These are phyloP conservation scores for Aureobasidium sp. DNA, from an alignment of 2,329 filamentous ascomycete species.

Conservation along the genomic window DNA sequence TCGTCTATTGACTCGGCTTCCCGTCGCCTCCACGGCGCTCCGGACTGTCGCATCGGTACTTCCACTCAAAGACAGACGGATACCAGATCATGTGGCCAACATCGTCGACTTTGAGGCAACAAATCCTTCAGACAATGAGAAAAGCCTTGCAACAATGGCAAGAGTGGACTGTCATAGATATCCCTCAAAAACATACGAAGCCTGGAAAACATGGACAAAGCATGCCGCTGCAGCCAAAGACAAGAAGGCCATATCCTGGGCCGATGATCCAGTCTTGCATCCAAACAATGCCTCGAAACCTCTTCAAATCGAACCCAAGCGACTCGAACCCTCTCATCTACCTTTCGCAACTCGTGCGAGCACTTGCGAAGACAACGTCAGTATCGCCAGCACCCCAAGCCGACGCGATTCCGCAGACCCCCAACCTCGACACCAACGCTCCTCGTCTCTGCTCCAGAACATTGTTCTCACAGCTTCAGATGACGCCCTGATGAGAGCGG, in stretches of 20 bases:
- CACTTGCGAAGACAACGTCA: background rate
- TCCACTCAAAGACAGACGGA: background rate
- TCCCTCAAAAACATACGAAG: conserved; percentile 23
- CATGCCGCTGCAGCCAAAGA: background rate
- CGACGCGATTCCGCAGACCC: background rate
- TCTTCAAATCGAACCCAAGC: background rate
- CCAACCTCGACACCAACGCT: background rate
- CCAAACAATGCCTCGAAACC: background rate
- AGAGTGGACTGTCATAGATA: conserved; percentile 19
- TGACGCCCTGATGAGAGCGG: background rate
- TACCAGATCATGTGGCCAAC: background rate
- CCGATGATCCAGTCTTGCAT: background rate
- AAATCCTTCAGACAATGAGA: conserved; percentile 8
- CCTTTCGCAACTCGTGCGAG: background rate
- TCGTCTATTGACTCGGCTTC: conserved; percentile 14
- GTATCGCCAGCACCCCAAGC: background rate
- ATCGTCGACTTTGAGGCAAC: conserved; percentile 21
- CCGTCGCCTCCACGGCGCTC: background rate
- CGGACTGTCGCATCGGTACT: background rate
- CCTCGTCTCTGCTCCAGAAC: background rate
- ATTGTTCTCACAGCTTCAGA: background rate
- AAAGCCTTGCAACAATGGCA: conserved; percentile 16
- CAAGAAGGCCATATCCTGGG: background rate
- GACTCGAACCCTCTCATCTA: too few species aligned
- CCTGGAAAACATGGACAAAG: conserved; percentile 13